These are phyloP conservation scores for Kwoniella dendrophila DNA, from an alignment of 768 basidiomycete species.

Conservation along the genomic window DNA sequence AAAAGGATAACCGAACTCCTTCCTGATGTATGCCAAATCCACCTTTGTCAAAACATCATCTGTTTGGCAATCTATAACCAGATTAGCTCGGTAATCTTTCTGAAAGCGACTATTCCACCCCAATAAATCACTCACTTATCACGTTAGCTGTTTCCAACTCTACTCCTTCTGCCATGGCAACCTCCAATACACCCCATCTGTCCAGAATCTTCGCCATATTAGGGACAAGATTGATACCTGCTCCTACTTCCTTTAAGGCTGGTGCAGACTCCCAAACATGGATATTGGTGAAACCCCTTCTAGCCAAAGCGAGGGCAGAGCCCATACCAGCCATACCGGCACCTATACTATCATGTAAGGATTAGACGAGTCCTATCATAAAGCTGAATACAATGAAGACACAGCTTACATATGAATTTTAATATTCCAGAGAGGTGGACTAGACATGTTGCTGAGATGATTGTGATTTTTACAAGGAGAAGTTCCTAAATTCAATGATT, in stretches of 20 bases:
- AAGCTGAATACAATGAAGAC: not conserved
- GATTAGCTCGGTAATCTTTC: no score
- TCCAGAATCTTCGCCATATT: slow-evolving; percentile 54
- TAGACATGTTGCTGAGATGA: no score
- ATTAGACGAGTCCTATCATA: not conserved
- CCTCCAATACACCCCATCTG: slow-evolving; percentile 50
- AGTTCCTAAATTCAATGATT: no score
- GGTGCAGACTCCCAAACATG: slow-evolving; percentile 52
- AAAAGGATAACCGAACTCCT: not conserved
- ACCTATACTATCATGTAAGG: not conserved
- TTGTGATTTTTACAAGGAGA: no score
- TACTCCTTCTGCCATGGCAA: slow-evolving; percentile 48
- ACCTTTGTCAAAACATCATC: slow-evolving; percentile 54
- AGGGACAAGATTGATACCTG: slow-evolving; percentile 57
- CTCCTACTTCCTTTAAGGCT: slow-evolving; percentile 55
- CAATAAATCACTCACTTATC: slow-evolving; percentile 42
- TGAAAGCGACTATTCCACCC: no score
- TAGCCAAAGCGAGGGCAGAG: slow-evolving; percentile 51
- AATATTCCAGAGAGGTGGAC: not conserved
- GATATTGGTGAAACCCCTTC: slow-evolving; percentile 52
- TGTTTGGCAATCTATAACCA: slow-evolving; percentile 42
- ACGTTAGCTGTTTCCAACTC: slow-evolving; percentile 49
- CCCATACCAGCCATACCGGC: slow-evolving; percentile 47
- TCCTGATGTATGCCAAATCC: slow-evolving; percentile 27
- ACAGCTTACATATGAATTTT: not conserved